Percentiles rank a stretch among this genome's conserved stretches.
Conservation (phyloP, 176 grass and related monocot genomes). For the Oropetium thomaeum region DNA sequence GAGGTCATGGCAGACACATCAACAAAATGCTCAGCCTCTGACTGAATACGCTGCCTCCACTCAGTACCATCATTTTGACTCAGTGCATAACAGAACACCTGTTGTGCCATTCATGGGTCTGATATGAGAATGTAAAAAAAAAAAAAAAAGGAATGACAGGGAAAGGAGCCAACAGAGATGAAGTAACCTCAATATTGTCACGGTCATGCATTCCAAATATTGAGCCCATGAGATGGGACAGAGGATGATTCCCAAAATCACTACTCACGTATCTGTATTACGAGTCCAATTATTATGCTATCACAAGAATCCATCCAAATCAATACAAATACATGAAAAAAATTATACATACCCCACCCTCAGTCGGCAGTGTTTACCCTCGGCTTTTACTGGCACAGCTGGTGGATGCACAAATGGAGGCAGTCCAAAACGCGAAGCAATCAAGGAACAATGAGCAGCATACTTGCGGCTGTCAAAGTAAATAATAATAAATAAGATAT, state of each 20-base stretch:
- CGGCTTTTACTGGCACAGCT: constrained; percentile 52
- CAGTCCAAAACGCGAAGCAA: constrained; percentile 73
- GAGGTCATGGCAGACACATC: constrained; percentile 86
- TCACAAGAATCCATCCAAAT: background rate
- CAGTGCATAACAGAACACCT: constrained; percentile 93
- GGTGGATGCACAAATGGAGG: constrained; percentile 63
- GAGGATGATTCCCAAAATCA: constrained; percentile 94
- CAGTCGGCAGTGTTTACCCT: constrained; percentile 55
- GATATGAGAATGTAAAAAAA: background rate
- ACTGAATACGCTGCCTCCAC: constrained; percentile 85
- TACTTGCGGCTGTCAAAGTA: constrained; percentile 59
- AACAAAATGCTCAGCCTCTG: constrained; percentile 80
- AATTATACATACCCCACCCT: constrained; percentile 70
- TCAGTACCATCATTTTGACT: constrained; percentile 91
- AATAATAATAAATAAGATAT: background rate
- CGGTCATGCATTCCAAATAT: constrained; percentile 86
- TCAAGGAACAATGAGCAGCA: constrained; percentile 73
- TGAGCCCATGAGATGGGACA: constrained; percentile 94
- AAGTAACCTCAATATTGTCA: constrained; percentile 65
- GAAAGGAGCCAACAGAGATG: background rate
- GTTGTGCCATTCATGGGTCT: background rate
- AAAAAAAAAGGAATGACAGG: background rate
- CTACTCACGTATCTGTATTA: constrained; percentile 84
- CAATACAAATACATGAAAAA: background rate
- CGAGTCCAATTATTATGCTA: constrained; percentile 13